Evolutionary conservation across 1,284 basidiomycete species (phyloP).

Genomic region (Boletus mariae): DNA sequence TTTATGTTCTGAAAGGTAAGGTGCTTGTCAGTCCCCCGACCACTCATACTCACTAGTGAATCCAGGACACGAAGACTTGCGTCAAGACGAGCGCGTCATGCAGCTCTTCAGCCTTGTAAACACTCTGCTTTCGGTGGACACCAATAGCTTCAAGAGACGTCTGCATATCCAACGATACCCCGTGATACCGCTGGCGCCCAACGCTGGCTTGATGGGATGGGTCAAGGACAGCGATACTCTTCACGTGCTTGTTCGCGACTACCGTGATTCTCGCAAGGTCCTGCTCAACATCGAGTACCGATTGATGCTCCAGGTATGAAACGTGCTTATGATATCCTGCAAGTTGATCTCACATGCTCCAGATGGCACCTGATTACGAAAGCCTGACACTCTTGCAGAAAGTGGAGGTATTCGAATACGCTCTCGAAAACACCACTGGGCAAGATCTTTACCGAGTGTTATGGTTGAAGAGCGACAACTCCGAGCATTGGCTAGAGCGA

Average conservation of each 20-base stretch:
- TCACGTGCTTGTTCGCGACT: slow-evolving; percentile 97
- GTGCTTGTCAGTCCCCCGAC: background rate
- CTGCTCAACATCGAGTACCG: slow-evolving; percentile 98
- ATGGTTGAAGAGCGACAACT: slow-evolving; percentile 94
- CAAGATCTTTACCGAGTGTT: slow-evolving; percentile 98
- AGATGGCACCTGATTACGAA: slow-evolving; percentile 99
- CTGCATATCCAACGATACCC: slow-evolving; percentile 93
- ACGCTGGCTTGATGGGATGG: slow-evolving; percentile 94
- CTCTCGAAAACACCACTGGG: slow-evolving; percentile 96
- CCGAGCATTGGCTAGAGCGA: slow-evolving; percentile 97
- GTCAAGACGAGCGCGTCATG: slow-evolving; percentile 99
- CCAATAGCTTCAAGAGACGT: slow-evolving; percentile 93
- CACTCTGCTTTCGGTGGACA: slow-evolving; percentile 89
- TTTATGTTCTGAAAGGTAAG: slow-evolving; percentile 87
- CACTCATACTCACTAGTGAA: slow-evolving; percentile 3
- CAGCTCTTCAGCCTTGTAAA: slow-evolving; percentile 98
- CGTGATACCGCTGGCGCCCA: slow-evolving; percentile 94
- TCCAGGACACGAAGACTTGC: slow-evolving; percentile 94
- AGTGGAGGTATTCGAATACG: slow-evolving; percentile 99
- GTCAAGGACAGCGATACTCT: slow-evolving; percentile 96
- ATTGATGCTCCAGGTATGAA: slow-evolving; percentile 87
- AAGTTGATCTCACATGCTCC: slow-evolving; percentile 9
- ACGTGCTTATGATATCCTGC: background rate
- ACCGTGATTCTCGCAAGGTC: slow-evolving; percentile 93
- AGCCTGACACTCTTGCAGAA: slow-evolving; percentile 93